These are phyloP conservation scores for Tulasnella sp. DNA, from an alignment of 768 basidiomycete species.

Conservation along the genomic window DNA sequence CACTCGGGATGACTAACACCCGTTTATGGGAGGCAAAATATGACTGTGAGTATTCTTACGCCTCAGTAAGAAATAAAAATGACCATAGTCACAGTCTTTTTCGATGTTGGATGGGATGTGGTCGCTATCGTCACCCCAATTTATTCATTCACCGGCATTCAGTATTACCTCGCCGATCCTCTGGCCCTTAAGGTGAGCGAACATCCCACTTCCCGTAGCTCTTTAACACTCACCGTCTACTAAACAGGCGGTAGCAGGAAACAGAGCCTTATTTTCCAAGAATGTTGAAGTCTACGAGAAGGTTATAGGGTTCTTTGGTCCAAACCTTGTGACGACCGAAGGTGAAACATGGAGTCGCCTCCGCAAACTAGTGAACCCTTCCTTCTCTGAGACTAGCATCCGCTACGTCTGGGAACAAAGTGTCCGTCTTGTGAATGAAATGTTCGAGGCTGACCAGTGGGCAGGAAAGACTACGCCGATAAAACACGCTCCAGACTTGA, in stretches of 20 bases:
- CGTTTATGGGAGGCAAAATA: background rate
- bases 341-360: background rate
- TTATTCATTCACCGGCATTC: background rate
- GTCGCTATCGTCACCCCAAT: background rate
- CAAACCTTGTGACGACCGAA: slow-evolving; percentile 4
- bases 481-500: background rate
- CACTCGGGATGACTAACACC: background rate
- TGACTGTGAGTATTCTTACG: background rate
- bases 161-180: background rate
- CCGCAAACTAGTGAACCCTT: background rate
- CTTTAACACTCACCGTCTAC: background rate
- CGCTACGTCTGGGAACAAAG: background rate
- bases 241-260: background rate
- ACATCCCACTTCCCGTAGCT: background rate
- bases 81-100: background rate
- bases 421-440: background rate
- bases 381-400: background rate
- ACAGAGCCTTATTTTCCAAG: background rate
- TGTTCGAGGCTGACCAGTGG: background rate
- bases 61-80: background rate
- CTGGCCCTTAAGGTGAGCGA: background rate
- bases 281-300: background rate
- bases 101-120: slow-evolving; percentile 1
- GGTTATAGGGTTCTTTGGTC: background rate
- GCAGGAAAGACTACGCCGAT: background rate